A percentile compares a stretch with the other conserved stretches of the same genome.
phyloP scores from a whole-genome alignment of 768 basidiomycete species.

The Mycena epipterygia region DNA sequence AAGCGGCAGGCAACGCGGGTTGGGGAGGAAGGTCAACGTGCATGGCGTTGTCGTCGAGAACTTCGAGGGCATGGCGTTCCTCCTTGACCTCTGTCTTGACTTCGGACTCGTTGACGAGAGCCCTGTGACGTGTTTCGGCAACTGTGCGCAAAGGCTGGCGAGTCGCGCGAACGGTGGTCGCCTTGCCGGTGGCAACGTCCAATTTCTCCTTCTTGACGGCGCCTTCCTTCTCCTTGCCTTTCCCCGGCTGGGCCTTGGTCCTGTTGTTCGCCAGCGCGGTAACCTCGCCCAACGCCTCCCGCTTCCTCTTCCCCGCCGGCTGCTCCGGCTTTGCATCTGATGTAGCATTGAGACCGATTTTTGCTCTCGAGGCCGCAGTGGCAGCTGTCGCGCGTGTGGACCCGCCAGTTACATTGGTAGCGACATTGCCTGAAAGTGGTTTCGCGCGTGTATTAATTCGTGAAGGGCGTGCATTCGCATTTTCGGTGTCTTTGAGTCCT shows the following conservation, averaged over 20 bases:
- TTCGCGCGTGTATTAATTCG: constrained; percentile 74
- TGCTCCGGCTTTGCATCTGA: constrained; percentile 50
- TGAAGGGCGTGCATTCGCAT: constrained; percentile 74
- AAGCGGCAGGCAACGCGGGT: constrained; percentile 54
- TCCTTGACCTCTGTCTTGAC: constrained; percentile 46
- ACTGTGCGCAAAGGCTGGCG: constrained; percentile 73
- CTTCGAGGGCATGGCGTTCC: constrained; percentile 41
- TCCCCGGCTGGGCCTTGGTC: constrained; percentile 53
- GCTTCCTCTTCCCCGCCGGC: constrained; percentile 25
- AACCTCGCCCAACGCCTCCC: constrained; percentile 29
- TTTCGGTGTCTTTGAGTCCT: constrained; percentile 75
- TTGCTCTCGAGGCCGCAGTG: constrained; percentile 68
- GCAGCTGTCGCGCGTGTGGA: constrained; percentile 62
- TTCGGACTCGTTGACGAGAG: constrained; percentile 39
- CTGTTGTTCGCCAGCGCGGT: constrained; percentile 64
- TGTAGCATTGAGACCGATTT: constrained; percentile 53
- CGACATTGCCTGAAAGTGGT: constrained; percentile 57
- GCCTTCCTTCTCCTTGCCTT: constrained; percentile 73
- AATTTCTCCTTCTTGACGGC: constrained; percentile 63
- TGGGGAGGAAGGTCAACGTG: constrained; percentile 59
- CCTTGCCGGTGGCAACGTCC: constrained; percentile 75
- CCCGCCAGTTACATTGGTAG: constrained; percentile 49
- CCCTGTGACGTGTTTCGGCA: constrained; percentile 57
- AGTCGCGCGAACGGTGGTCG: constrained; percentile 53
- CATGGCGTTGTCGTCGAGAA: constrained; percentile 67